These are phyloP conservation scores for Psilocybe cyanescens DNA, from an alignment of 768 basidiomycete species.

Conservation along the genomic window DNA sequence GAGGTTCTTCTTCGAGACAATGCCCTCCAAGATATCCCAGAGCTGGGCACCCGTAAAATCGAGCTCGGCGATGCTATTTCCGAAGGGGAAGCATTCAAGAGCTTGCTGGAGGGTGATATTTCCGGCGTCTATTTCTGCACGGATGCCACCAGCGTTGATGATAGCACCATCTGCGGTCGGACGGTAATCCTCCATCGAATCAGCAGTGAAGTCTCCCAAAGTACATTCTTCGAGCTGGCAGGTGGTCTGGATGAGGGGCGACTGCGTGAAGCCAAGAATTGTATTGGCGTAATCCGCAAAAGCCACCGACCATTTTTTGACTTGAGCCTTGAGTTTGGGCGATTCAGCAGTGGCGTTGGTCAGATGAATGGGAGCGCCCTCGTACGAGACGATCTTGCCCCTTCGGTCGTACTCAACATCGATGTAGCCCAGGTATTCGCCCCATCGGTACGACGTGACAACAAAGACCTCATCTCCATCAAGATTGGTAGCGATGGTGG, in stretches of 20 bases:
- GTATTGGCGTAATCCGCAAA: constrained; percentile 37
- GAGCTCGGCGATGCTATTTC: constrained; percentile 43
- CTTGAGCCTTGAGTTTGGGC: constrained; percentile 37
- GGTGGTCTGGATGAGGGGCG: constrained; percentile 38
- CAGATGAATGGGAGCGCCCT: constrained; percentile 46
- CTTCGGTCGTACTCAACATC: constrained; percentile 41
- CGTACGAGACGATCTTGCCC: constrained; percentile 43
- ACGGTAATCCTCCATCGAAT: constrained; percentile 44
- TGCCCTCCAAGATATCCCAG: constrained; percentile 47
- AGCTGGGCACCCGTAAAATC: constrained; percentile 41
- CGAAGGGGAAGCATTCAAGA: constrained; percentile 47
- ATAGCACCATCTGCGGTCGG: constrained; percentile 33
- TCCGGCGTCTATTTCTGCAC: constrained; percentile 41
- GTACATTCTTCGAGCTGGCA: constrained; percentile 49
- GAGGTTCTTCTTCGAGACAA: constrained; percentile 33
- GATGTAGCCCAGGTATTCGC: constrained; percentile 48
- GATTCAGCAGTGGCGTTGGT: constrained; percentile 39
- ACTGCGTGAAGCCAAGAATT: constrained; percentile 39
- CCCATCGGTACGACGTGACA: constrained; percentile 50
- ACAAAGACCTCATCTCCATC: constrained; percentile 51
- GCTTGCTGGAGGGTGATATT: constrained; percentile 43
- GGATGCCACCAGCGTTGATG: constrained; percentile 48
- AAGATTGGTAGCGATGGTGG: constrained; percentile 45
- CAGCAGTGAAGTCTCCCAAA: constrained; percentile 45
- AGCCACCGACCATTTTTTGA: constrained; percentile 41